A percentile compares a stretch with the other conserved stretches of the same genome.
phyloP scores from a whole-genome alignment of 805 yeast species.

The Wickerhamiella sorbophila region DNA sequence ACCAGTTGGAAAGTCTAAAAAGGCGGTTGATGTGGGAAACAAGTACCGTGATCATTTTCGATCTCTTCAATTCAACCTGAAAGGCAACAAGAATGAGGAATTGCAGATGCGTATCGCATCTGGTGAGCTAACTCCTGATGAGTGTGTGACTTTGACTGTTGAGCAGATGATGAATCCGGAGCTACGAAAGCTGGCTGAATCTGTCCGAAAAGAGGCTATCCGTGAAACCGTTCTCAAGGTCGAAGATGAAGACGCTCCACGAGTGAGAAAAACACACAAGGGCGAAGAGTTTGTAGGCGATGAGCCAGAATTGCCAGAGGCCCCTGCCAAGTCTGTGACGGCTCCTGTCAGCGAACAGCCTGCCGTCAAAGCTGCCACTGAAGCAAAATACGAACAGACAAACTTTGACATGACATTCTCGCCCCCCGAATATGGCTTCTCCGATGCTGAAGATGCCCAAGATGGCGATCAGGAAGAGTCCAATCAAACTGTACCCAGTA shows the following conservation, averaged over 20 bases:
- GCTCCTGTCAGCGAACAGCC: constrained; percentile 15
- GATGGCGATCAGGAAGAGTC: constrained; percentile 26
- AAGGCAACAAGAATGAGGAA: constrained; percentile 39
- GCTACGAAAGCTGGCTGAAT: constrained; percentile 51
- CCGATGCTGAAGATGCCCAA: constrained; percentile 10
- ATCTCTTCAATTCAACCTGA: constrained; percentile 45
- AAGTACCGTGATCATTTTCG: constrained; percentile 57
- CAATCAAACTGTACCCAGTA: constrained; percentile 20
- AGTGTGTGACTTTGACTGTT: constrained; percentile 49
- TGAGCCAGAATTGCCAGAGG: constrained; percentile 23
- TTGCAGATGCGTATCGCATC: constrained; percentile 45
- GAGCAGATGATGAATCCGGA: constrained; percentile 73
- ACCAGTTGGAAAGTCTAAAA: constrained; percentile 11
- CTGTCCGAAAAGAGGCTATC: constrained; percentile 54
- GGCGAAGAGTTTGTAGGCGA: constrained; percentile 73
- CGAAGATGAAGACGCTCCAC: constrained; percentile 43
- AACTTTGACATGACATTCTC: not conserved
- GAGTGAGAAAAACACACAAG: constrained; percentile 67
- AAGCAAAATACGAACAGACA: constrained; percentile 2
- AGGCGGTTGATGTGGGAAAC: constrained; percentile 24
- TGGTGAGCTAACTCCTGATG: constrained; percentile 38
- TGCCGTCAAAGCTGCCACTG: constrained; percentile 8
- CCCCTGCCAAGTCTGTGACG: constrained; percentile 6
- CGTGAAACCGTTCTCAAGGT: constrained; percentile 51
- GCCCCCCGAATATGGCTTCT: not conserved